Evolutionary conservation across 352 stramenopile genomes (phyloP), one percentile per base, ranked within the genome.

Genomic region (Elongisporangium senticosum): DNA sequence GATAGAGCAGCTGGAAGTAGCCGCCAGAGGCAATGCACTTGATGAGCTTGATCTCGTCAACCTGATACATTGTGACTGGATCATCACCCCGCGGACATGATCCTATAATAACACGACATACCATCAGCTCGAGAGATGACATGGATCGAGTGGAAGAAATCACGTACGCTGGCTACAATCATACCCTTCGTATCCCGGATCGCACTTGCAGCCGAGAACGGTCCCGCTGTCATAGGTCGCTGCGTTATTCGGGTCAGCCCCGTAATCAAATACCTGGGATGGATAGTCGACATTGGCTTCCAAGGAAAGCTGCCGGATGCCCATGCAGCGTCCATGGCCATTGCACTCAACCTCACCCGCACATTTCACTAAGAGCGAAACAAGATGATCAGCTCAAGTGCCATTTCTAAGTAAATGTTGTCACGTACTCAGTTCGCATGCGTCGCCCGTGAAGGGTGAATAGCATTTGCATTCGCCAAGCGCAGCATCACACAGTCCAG

Each of bases 41-140:
- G 15, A 97, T 43, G 1, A 83, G 59, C 71, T 97, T 86, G 8
- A 96, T 58, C 50, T 96, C 90, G 50, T 96, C 87, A 3, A 85
- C 72, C 70, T 98, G 87, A 4, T 74, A 79, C 2, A 57, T 67
- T 2, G 89, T 96, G 22, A 75, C 67, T 4, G 88, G 89, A 49
- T 97, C 88, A 54, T 98, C 95, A 7, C 91, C 92, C 19, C 69
- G 80, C 17, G 83, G 74, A 59, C 93, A 98, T 23, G 84, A 90
- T 49, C 86, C 76, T 85, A 69, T 15, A 19, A 43, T 39, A 7
- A 39, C 4, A n/a, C 11, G 51, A 33, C 17, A 56, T n/a, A n/a
- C n/a, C 26, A 5, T 54, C 22, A 19, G n/a, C 63, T 28, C 21
- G 62, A 17, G 15, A 33, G 2, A 15, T 48, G 10, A 53, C 4